These are phyloP conservation scores for Kodamaea plutei DNA, from an alignment of 1,139 yeast genomes.

Conservation along the genomic window DNA sequence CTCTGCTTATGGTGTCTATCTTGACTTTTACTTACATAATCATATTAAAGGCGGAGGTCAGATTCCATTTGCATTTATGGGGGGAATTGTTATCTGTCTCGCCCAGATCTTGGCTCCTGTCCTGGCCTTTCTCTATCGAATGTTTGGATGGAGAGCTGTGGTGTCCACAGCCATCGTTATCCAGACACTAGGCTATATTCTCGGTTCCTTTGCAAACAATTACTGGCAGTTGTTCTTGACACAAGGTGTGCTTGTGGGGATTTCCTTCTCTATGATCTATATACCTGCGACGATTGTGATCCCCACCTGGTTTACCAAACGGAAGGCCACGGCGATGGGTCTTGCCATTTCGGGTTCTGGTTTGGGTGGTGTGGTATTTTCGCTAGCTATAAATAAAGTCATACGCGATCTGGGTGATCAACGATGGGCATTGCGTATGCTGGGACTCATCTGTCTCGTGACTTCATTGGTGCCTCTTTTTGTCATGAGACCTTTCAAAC, in stretches of 20 bases:
- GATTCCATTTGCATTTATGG: conserved; percentile 64
- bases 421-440: conserved; percentile 64
- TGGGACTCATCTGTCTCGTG: conserved; percentile 46
- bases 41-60: conserved; percentile 55
- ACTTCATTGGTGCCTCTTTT: conserved; percentile 32
- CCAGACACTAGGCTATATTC: conserved; percentile 53
- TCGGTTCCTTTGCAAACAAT: conserved; percentile 61
- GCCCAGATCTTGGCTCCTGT: conserved; percentile 61
- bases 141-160: conserved; percentile 30
- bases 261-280: conserved; percentile 56
- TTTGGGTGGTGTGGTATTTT: conserved; percentile 58
- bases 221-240: conserved; percentile 65
- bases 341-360: conserved; percentile 61
- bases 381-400: conserved; percentile 45
- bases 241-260: conserved; percentile 64
- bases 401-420: conserved; percentile 52
- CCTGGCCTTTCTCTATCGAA: conserved; percentile 29
- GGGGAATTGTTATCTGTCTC: conserved; percentile 57
- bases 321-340: conserved; percentile 58
- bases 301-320: conserved; percentile 62
- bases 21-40: conserved; percentile 48
- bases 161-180: conserved; percentile 47
- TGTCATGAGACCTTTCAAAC: conserved; percentile 45
- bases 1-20: conserved; percentile 65
- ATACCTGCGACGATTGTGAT: conserved; percentile 55